Conservation (phyloP, 176 grass and related monocot species). For the Lolium multiflorum region DNA sequence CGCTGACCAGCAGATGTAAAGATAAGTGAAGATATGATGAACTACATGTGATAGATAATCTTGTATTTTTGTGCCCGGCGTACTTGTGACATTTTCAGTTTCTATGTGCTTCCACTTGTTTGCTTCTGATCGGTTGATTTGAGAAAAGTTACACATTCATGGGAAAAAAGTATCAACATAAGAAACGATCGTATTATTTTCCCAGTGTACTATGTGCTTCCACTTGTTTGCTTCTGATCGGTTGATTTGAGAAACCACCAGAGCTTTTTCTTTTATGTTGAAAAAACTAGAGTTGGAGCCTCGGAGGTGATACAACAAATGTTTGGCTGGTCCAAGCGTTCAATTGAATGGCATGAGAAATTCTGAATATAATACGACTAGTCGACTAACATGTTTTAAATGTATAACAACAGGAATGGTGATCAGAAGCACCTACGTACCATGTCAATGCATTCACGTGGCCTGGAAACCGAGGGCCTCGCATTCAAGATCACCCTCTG, state of each 20-base stretch:
- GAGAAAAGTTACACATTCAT: not conserved
- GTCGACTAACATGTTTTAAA: not conserved
- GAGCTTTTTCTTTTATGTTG: not conserved
- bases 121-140: too few species aligned
- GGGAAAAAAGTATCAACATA: too few species aligned
- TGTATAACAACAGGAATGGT: not conserved
- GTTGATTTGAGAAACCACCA: not conserved
- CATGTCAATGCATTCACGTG: not conserved
- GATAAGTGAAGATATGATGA: not conserved
- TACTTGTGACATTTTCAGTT: not conserved
- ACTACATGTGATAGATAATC: not conserved
- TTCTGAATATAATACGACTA: not conserved
- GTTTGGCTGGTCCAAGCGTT: not conserved
- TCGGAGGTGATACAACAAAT: not conserved
- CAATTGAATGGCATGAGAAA: slow-evolving; percentile 15
- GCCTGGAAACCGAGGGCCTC: not conserved
- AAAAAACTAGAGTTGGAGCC: not conserved
- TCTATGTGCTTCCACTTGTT: too few species aligned
- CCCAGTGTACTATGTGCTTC: not conserved
- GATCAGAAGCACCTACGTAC: not conserved
- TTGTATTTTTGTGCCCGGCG: not conserved
- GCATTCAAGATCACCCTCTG: not conserved
- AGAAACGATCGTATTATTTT: too few species aligned
- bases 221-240: not conserved
- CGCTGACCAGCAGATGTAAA: not conserved